Base-by-base conservation (phyloP, 2,329 filamentous ascomycete genomes). In the Juglanconis sp. region DNA sequence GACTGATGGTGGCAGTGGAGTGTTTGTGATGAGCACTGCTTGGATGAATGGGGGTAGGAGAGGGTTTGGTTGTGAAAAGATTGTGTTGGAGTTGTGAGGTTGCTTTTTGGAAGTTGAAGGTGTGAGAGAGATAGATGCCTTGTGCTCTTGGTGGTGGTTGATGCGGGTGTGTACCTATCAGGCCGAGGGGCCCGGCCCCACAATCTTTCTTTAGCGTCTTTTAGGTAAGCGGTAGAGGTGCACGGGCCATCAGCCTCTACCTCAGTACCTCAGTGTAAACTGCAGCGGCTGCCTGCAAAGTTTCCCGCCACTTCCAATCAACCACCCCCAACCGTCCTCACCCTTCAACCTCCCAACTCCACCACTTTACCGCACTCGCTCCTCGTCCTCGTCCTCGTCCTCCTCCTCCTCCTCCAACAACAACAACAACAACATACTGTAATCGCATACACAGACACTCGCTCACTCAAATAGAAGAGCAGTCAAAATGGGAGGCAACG, bases 401-500 rank as follows among this genome's bases (percentile, higher is more conserved):
- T 1, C 17, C 40, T n/a, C n/a, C n/a, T n/a, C n/a, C n/a, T 30
- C 46, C 24, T 17, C 44, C 40, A 44, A 17, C 38, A 6, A 7
- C 34, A 13, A 31, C 55, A 47, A 24, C 53, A 31, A 24, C 17
- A 24, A 2, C 17, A 24, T 24, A 24, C 17, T 24, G 17, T 24
- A 24, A 24, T 24, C 2, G 17, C 17, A 24, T 6, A 42, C n/a
- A 1, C 7, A 35, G 73, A 68, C 78, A 24, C 17, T 24, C 17
- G 2, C 17, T 24, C 17, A 24, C 17, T 24, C 17, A 24, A 2
- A 24, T 2, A 24, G 17, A 24, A 24, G 17, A 24, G 17, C 17
- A 24, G 17, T 24, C 17, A 89, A 77, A 65, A 96, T 96, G 90
- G 93, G 93, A 72, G 74, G 75, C 79, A 92, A 92, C 72, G 93